Evolutionary conservation across 2,329 filamentous ascomycete species (phyloP).

Genomic region (Thielaviopsis musarum): DNA sequence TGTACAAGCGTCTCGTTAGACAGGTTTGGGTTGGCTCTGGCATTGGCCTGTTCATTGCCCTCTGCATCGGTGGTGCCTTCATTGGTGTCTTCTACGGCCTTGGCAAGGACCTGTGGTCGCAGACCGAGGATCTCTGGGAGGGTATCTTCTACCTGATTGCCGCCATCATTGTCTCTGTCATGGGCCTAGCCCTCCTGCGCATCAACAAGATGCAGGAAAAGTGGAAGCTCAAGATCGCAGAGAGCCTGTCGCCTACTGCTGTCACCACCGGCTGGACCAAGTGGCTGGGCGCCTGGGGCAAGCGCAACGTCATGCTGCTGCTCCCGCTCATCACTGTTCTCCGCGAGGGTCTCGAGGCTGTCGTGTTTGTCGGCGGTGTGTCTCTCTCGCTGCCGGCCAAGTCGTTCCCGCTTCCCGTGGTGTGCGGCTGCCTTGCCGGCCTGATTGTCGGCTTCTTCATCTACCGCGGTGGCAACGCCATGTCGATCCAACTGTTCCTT

Average conservation of each 20-base stretch:
- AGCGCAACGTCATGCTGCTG: constrained; percentile 63
- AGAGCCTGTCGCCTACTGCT: constrained; percentile 28
- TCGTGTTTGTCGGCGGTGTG: constrained; percentile 67
- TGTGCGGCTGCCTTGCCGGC: constrained; percentile 49
- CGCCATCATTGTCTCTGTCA: constrained; percentile 51
- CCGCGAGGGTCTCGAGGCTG: constrained; percentile 59
- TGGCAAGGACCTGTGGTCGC: constrained; percentile 42
- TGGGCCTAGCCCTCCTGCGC: constrained; percentile 58
- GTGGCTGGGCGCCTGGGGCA: constrained; percentile 32
- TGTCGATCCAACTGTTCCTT: constrained; percentile 48
- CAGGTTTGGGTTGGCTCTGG: constrained; percentile 57
- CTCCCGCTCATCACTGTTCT: constrained; percentile 65
- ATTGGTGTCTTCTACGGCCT: constrained; percentile 60
- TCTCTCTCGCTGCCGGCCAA: constrained; percentile 50
- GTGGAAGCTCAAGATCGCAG: constrained; percentile 57
- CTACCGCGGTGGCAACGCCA: constrained; percentile 30
- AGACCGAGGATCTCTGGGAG: constrained; percentile 55
- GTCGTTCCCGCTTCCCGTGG: constrained; percentile 52
- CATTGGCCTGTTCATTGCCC: constrained; percentile 44
- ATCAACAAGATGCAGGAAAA: constrained; percentile 62
- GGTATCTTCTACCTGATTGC: constrained; percentile 53
- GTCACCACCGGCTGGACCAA: constrained; percentile 11
- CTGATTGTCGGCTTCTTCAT: constrained; percentile 47
- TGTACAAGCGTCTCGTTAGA: constrained; percentile 51
- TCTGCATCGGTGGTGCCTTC: constrained; percentile 47